phyloP scores from a whole-genome alignment of 306 rosid genomes.

The Vachellia collinsii region DNA sequence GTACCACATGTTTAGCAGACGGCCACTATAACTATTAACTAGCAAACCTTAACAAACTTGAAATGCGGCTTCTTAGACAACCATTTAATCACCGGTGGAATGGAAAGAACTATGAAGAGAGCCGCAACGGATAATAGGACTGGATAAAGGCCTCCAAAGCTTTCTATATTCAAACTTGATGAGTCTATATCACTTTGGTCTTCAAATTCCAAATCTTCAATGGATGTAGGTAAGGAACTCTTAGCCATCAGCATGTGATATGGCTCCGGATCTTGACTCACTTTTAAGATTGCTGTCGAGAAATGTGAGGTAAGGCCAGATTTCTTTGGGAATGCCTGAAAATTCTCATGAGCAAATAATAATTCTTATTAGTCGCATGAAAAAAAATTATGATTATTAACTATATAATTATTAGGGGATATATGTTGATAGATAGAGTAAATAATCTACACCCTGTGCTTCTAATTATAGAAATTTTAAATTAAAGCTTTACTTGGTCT shows the following conservation, averaged over 20 bases:
- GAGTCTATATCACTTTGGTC: not conserved
- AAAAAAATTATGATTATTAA: too few relatives aligned
- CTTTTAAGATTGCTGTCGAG: slow-evolving; percentile 50
- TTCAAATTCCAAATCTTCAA: not conserved
- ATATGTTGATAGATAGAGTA: too few relatives aligned
- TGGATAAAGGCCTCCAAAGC: not conserved
- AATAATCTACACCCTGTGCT: too few relatives aligned
- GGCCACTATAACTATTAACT: not conserved
- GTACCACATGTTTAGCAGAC: not conserved
- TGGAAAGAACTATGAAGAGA: not conserved
- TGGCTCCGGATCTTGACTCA: slow-evolving; percentile 31
- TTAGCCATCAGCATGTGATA: slow-evolving; percentile 6
- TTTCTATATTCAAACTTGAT: not conserved
- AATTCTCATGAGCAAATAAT: not conserved
- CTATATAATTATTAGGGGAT: too few relatives aligned
- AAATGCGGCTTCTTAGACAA: not conserved
- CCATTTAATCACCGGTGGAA: not conserved
- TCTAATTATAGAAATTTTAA: too few relatives aligned
- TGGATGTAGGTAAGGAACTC: not conserved
- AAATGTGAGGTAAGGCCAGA: slow-evolving; percentile 41
- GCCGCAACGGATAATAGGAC: not conserved
- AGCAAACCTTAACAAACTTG: not conserved
- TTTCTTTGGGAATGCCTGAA: slow-evolving; percentile 46
- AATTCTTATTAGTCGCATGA: too few relatives aligned
- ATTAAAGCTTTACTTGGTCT: too few relatives aligned